These are phyloP conservation scores for Escovopsis sp. DNA, from an alignment of 2,329 filamentous ascomycete genomes.

Conservation along the genomic window DNA sequence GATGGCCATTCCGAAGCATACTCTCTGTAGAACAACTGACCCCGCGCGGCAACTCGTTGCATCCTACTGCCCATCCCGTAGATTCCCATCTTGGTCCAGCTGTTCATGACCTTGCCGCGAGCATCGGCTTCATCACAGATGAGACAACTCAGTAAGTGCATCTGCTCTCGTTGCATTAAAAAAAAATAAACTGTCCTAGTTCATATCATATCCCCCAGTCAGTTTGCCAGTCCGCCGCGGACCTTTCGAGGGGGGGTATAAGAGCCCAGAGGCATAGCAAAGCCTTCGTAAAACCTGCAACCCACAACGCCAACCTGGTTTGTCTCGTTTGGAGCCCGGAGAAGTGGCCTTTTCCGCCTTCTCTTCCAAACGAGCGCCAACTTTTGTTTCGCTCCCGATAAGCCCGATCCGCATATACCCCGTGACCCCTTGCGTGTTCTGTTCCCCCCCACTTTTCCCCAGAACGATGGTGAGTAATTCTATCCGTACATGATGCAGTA, in stretches of 20 bases:
- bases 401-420: constrained; percentile 13
- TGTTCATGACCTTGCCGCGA: too few species aligned
- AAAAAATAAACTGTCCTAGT: constrained; percentile 11
- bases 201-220: constrained; percentile 17
- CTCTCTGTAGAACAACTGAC: too few species aligned
- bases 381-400: constrained; percentile 2
- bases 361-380: constrained; percentile 2
- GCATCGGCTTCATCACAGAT: too few species aligned
- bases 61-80: too few species aligned
- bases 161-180: constrained; percentile 19
- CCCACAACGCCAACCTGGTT: constrained; percentile 26
- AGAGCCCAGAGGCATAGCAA: constrained; percentile 21
- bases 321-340: constrained; percentile 6
- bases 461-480: constrained; percentile 25
- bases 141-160: constrained; percentile 5
- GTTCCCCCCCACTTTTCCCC: constrained; percentile 19
- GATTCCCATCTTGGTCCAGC: too few species aligned
- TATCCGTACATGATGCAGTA: constrained; percentile 25
- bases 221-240: constrained; percentile 19
- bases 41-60: too few species aligned
- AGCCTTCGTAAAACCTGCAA: constrained; percentile 22
- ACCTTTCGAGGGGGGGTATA: constrained; percentile 25
- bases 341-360: constrained; percentile 6
- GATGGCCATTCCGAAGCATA: too few species aligned
- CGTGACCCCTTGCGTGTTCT: constrained; percentile 20